These are phyloP conservation scores for Haberlea rhodopensis DNA, from an alignment of 257 asterid genomes.

Conservation along the genomic window DNA sequence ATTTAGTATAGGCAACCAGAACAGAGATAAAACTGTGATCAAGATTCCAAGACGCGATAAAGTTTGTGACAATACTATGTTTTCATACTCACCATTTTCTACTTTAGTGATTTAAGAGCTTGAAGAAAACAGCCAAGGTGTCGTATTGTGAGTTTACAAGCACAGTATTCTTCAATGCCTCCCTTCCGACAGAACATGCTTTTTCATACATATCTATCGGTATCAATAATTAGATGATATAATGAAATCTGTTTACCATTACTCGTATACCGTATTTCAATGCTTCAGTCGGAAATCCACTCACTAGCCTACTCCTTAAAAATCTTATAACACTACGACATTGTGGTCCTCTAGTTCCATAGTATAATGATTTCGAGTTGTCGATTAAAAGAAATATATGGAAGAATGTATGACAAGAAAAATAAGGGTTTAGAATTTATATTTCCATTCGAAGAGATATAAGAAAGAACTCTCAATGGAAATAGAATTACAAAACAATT, in stretches of 20 bases:
- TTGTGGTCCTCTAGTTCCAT: too few species aligned
- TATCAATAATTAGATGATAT: neutral
- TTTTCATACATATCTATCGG: neutral
- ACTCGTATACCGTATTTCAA: neutral
- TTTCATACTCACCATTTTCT: neutral
- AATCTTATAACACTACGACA: neutral
- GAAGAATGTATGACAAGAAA: too few species aligned
- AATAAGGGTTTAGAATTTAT: too few species aligned
- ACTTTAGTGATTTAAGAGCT: neutral
- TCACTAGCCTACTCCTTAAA: neutral
- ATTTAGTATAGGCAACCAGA: neutral
- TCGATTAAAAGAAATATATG: too few species aligned
- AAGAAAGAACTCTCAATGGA: too few species aligned
- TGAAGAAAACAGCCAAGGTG: neutral
- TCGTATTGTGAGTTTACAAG: neutral
- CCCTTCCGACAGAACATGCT: neutral
- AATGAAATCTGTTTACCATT: neutral
- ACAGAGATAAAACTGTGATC: neutral
- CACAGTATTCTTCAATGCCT: neutral
- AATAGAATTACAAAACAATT: too few species aligned
- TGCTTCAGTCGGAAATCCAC: neutral
- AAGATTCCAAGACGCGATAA: neutral
- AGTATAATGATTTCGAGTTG: too few species aligned
- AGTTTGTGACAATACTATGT: too few species aligned
- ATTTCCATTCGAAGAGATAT: too few species aligned